Evolutionary conservation across 345 rosid species (phyloP).

Genomic region (Murraya koenigii): DNA sequence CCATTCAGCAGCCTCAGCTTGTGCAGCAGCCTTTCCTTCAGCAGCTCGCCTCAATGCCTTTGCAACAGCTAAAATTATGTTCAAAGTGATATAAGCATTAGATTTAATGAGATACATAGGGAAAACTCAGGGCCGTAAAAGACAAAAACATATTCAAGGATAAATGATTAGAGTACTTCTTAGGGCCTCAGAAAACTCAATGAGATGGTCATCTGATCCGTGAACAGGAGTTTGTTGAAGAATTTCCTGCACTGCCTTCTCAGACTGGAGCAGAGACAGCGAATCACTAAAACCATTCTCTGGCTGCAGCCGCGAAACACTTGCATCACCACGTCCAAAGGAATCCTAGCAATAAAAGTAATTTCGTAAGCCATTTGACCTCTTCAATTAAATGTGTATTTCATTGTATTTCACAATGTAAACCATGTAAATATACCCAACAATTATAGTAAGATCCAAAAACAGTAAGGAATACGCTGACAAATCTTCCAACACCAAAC

Average conservation of each 20-base stretch:
- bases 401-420: neutral
- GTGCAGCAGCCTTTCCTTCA: constrained; percentile 95
- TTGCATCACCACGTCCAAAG: constrained; percentile 52
- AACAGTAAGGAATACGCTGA: neutral
- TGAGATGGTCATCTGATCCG: constrained; percentile 79
- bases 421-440: neutral
- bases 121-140: constrained; percentile 7
- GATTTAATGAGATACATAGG: constrained; percentile 6
- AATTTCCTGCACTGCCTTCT: constrained; percentile 89
- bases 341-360: constrained; percentile 31
- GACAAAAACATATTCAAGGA: constrained; percentile 9
- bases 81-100: constrained; percentile 14
- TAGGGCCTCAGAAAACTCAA: constrained; percentile 92
- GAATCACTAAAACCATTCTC: constrained; percentile 53
- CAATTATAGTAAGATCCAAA: neutral
- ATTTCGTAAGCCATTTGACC: neutral
- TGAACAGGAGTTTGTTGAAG: constrained; percentile 77
- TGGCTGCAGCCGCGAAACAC: constrained; percentile 32
- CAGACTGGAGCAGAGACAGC: constrained; percentile 55
- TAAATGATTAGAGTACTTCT: constrained; percentile 59
- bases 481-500: neutral
- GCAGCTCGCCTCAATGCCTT: constrained; percentile 91
- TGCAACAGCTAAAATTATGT: constrained; percentile 74
- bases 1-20: constrained; percentile 99
- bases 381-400: neutral